Percentiles rank a stretch among this genome's conserved stretches.
phyloP scores from a whole-genome alignment of 2,329 filamentous ascomycete genomes.

The Fusarium pseudograminearum region DNA sequence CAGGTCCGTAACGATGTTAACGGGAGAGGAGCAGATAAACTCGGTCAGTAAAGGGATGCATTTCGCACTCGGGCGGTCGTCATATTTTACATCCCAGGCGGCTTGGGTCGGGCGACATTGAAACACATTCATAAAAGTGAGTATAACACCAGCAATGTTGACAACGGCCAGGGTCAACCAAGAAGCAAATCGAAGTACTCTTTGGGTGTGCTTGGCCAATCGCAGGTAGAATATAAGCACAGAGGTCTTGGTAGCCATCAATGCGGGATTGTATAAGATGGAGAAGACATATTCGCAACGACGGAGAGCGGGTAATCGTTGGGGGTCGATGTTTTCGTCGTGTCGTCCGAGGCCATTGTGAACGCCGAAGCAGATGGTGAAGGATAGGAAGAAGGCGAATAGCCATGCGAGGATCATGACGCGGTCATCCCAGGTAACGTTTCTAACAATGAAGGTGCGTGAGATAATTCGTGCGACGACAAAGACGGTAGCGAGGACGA shows the following conservation, averaged over 20 bases:
- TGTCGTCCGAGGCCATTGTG: conserved; percentile 75
- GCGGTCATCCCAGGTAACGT: conserved; percentile 81
- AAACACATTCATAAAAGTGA: conserved; percentile 89
- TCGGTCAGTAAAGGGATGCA: conserved; percentile 72
- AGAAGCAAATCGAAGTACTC: conserved; percentile 83
- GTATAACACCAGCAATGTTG: conserved; percentile 79
- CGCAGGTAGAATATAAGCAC: conserved; percentile 91
- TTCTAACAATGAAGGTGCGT: conserved; percentile 77
- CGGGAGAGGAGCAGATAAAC: conserved; percentile 81
- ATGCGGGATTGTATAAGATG: conserved; percentile 80
- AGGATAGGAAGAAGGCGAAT: conserved; percentile 74
- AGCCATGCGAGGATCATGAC: conserved; percentile 85
- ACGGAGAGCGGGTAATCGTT: conserved; percentile 65
- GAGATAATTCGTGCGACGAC: conserved; percentile 80
- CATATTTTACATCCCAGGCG: conserved; percentile 66
- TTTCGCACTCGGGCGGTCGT: conserved; percentile 46
- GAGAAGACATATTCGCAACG: conserved; percentile 73
- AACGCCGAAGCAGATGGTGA: conserved; percentile 74
- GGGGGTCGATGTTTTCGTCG: conserved; percentile 67
- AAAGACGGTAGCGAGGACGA: conserved; percentile 78
- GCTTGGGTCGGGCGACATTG: conserved; percentile 83
- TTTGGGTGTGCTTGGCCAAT: conserved; percentile 80
- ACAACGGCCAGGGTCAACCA: conserved; percentile 82
- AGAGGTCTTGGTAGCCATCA: conserved; percentile 94
- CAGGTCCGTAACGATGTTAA: conserved; percentile 93